Evolutionary conservation across 164 flowering plant genomes (phyloP), one percentile per base, ranked within the genome.

Genomic region (Vitis cinerea): DNA sequence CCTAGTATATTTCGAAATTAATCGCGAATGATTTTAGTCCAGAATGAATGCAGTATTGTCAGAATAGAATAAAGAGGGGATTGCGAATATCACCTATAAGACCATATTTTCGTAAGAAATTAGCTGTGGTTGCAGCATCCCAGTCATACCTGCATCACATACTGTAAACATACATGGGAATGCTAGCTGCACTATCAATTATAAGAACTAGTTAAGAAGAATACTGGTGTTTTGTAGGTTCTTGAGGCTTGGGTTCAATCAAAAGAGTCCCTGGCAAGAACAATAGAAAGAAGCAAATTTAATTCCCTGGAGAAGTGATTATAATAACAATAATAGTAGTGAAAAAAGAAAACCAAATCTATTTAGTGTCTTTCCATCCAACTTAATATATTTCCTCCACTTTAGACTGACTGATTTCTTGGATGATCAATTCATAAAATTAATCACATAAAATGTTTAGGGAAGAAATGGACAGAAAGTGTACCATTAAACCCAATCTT

Each of bases 201-300:
- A 30, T 50, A 64, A 15, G 59, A 49, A 58, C 13, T 29, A 69
- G 10, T 2, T 30, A 50, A 15, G 54, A 64, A 74, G 37, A 84
- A 71, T 88, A 93, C 99, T 95, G 99, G 77, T 95, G 99, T 54
- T 95, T 93, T 50, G 99, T 95, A 16, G 99, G 98, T 75, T 95
- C 99, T 79, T 95, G 99, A 63, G 99, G 99, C 82, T 95, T 93
- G 64, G 99, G 98, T 82, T 95, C 99, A 63, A 95, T 91, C 66
- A 95, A 83, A 23, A 93, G 74, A 51, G 97, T 92, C 47, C 97
- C 98, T 93, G 83, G 52, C 19, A 57, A 23, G 17, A 56, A 60
- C 1, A 57, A 52, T n/a, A 63, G 30, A 44, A 14, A 31, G 9
- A 50, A 47, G 51, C 15, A 64, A 14, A 64, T 51, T 27, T 57